Evolutionary conservation across 352 stramenopile species (phyloP).

Genomic region (Thalassiosira mediterranea): DNA sequence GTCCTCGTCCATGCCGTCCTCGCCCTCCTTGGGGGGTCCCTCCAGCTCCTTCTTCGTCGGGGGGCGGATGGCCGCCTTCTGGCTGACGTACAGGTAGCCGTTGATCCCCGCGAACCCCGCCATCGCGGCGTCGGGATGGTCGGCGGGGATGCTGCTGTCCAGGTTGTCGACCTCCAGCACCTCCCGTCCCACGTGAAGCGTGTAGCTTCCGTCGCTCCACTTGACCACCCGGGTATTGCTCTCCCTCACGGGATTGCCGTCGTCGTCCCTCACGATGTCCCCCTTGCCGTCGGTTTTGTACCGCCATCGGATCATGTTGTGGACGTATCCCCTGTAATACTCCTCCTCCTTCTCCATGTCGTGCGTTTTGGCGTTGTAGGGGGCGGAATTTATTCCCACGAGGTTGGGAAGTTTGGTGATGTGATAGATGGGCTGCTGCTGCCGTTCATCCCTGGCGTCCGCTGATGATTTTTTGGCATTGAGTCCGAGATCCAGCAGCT

Average conservation of each 20-base stretch:
- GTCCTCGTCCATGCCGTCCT: conserved; percentile 30
- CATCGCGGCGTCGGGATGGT: conserved; percentile 11
- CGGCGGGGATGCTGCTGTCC: conserved; percentile 24
- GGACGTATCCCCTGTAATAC: conserved; percentile 61
- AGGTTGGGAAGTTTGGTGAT: conserved; percentile 79
- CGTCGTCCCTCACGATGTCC: conserved; percentile 37
- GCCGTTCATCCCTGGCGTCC: neutral
- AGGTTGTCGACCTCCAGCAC: conserved; percentile 75
- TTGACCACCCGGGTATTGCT: conserved; percentile 83
- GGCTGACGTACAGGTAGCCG: conserved; percentile 73
- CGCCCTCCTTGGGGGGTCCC: neutral
- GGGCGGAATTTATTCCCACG: conserved; percentile 68
- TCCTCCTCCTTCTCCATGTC: conserved; percentile 64
- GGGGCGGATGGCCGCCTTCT: conserved; percentile 61
- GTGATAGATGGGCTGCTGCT: conserved; percentile 34
- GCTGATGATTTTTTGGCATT: neutral
- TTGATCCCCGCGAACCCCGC: conserved; percentile 62
- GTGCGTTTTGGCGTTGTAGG: conserved; percentile 70
- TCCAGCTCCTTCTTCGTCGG: conserved; percentile 22
- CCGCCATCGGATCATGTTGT: conserved; percentile 84
- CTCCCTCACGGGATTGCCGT: conserved; percentile 58
- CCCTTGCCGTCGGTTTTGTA: conserved; percentile 66
- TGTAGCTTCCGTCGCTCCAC: conserved; percentile 83
- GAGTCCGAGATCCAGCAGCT: conserved; percentile 30
- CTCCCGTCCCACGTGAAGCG: conserved; percentile 82